Conservation (phyloP, 108 stramenopile genomes). For the Licmophora abbreviata region DNA sequence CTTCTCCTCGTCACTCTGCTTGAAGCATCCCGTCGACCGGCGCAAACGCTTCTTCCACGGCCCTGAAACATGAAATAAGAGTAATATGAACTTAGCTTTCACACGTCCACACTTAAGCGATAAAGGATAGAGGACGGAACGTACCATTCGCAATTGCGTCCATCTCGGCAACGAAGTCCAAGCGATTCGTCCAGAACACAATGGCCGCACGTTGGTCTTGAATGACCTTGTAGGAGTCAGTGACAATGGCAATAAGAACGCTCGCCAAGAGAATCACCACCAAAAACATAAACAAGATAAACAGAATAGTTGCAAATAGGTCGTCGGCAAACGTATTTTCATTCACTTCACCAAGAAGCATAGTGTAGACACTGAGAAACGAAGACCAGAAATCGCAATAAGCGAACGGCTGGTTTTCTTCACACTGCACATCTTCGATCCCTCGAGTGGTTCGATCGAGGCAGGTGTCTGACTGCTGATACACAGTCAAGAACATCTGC, state of each 20-base stretch:
- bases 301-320: constrained; percentile 18
- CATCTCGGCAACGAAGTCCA: constrained; percentile 53
- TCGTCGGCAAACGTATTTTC: constrained; percentile 16
- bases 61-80: too few relatives aligned
- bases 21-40: too few relatives aligned
- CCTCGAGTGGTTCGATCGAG: too few relatives aligned
- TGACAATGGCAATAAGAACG: constrained; percentile 53
- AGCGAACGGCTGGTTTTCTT: constrained; percentile 24
- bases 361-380: constrained; percentile 36
- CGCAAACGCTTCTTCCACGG: constrained; percentile 12
- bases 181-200: constrained; percentile 51
- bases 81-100: constrained; percentile 11
- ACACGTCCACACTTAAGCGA: constrained; percentile 5
- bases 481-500: constrained; percentile 42
- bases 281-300: constrained; percentile 31
- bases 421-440: neutral
- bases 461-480: constrained; percentile 26
- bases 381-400: neutral
- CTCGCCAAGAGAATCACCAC: constrained; percentile 45
- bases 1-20: too few relatives aligned
- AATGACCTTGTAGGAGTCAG: constrained; percentile 46
- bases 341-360: constrained; percentile 47
- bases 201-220: constrained; percentile 45
- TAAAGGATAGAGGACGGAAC: constrained; percentile 12
- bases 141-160: constrained; percentile 34